Evolutionary conservation across 2,329 filamentous ascomycete genomes (phyloP), one percentile per base, ranked within the genome.

Genomic region (Fusarium devonianum): DNA sequence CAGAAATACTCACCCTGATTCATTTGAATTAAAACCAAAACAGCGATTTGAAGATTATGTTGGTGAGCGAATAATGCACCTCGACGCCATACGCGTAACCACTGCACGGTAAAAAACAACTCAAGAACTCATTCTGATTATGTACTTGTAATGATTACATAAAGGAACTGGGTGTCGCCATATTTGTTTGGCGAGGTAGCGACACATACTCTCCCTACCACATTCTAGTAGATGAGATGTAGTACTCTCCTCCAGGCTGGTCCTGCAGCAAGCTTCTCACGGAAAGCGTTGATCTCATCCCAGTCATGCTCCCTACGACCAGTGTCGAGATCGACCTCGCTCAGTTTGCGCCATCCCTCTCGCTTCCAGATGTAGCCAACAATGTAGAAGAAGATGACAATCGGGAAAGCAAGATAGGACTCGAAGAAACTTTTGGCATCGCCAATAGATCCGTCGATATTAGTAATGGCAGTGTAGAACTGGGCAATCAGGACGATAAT

Each of bases 261-360:
- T 58, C 71, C 73, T 1, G 70, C 62, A 19, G 76, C 77, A 18
- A 80, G 65, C 60, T 76, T 61, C 11, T 69, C 71, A 35, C 76
- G 76, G 50, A 75, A 71, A 8, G 69, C 75, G 57, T 82, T 77
- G 66, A 84, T 82, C 17, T 73, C 63, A 12, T 84, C 82, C 81
- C 81, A 86, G 62, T 88, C 79, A 36, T 87, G 76, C 66, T 82
- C 79, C 33, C 85, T 78, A 34, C 85, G 79, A 35, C 83, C 85
- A 26, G 77, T 80, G 65, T 89, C 86, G 42, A 90, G 78, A 57
- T 90, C 86, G 51, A 90, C 88, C 50, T 89, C 76, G 19, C 71
- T 67, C 2, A 81, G 72, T 41, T 72, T 77, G 37, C 85, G 71
- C 80, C 81, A 87, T 7, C 78, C 78, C 19, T 78, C 69, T 30